Conservation (phyloP, 805 yeast species). For the Candida michaelii region DNA sequence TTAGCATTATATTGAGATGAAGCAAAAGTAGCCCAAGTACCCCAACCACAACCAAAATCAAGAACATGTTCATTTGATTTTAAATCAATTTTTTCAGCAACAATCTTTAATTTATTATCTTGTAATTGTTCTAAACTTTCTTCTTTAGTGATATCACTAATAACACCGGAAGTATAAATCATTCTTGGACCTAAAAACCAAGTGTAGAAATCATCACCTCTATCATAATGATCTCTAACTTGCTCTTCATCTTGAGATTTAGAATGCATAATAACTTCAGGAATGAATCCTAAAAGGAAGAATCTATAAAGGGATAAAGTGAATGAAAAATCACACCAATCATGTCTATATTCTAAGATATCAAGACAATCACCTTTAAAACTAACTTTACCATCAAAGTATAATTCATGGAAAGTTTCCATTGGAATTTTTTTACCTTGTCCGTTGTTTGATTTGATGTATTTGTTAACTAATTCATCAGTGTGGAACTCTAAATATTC, state of each 20-base stretch:
- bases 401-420: slow-evolving; percentile 89
- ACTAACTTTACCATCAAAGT: slow-evolving; percentile 77
- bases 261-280: slow-evolving; percentile 89
- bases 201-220: slow-evolving; percentile 92
- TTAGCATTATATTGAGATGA: slow-evolving; percentile 79
- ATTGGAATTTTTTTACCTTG: slow-evolving; percentile 75
- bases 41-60: slow-evolving; percentile 96
- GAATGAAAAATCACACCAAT: slow-evolving; percentile 83
- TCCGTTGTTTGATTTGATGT: slow-evolving; percentile 55
- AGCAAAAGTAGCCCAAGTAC: slow-evolving; percentile 83
- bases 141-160: slow-evolving; percentile 65
- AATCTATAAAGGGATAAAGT: slow-evolving; percentile 74
- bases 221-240: slow-evolving; percentile 92
- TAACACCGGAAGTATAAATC: slow-evolving; percentile 88
- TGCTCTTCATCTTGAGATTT: slow-evolving; percentile 95
- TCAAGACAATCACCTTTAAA: slow-evolving; percentile 89
- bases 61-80: slow-evolving; percentile 70
- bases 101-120: slow-evolving; percentile 85
- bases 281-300: slow-evolving; percentile 84
- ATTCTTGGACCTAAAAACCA: slow-evolving; percentile 95
- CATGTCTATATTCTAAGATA: slow-evolving; percentile 82
- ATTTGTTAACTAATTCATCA: slow-evolving; percentile 62
- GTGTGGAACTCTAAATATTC: slow-evolving; percentile 82
- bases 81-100: slow-evolving; percentile 81
- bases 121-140: slow-evolving; percentile 80